phyloP scores from a whole-genome alignment of 1,284 basidiomycete species.

The Moniliella sp. region DNA sequence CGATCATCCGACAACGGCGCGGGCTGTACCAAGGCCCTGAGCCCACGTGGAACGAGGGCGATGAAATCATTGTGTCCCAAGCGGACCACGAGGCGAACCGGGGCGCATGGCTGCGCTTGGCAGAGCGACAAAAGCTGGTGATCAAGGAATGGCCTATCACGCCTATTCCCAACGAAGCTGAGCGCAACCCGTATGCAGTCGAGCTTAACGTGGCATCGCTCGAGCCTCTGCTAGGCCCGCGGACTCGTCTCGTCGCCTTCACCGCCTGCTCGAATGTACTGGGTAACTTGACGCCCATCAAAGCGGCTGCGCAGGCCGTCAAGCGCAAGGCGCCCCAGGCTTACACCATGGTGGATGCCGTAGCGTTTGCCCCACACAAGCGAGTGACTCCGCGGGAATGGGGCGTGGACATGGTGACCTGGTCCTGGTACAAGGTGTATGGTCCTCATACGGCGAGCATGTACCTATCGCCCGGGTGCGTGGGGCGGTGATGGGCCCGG shows the following conservation, averaged over 20 bases:
- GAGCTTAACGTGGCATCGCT: slow-evolving; percentile 43
- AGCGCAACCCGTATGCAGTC: slow-evolving; percentile 42
- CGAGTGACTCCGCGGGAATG: slow-evolving; percentile 44
- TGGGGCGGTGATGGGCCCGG: no score
- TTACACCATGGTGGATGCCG: slow-evolving; percentile 51
- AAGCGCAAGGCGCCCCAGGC: slow-evolving; percentile 40
- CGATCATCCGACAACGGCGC: slow-evolving; percentile 15
- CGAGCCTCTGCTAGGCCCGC: slow-evolving; percentile 43
- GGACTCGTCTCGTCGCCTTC: slow-evolving; percentile 52
- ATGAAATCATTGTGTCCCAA: slow-evolving; percentile 50
- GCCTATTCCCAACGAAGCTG: slow-evolving; percentile 31
- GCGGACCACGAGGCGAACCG: slow-evolving; percentile 58
- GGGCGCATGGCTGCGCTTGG: slow-evolving; percentile 56
- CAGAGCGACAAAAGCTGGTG: slow-evolving; percentile 41
- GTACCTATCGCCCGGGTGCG: slow-evolving; percentile 44
- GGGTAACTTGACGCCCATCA: slow-evolving; percentile 47
- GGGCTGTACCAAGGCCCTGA: slow-evolving; percentile 41
- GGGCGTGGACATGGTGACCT: slow-evolving; percentile 50
- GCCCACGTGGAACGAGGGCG: slow-evolving; percentile 44
- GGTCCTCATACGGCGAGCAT: slow-evolving; percentile 50
- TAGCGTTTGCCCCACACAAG: slow-evolving; percentile 56
- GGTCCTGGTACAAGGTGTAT: slow-evolving; percentile 59
- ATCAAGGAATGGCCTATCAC: slow-evolving; percentile 46
- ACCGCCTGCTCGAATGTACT: slow-evolving; percentile 56
- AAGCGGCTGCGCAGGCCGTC: slow-evolving; percentile 41